Conservation (phyloP, 352 stramenopile genomes). For the Pythium apleroticum region DNA sequence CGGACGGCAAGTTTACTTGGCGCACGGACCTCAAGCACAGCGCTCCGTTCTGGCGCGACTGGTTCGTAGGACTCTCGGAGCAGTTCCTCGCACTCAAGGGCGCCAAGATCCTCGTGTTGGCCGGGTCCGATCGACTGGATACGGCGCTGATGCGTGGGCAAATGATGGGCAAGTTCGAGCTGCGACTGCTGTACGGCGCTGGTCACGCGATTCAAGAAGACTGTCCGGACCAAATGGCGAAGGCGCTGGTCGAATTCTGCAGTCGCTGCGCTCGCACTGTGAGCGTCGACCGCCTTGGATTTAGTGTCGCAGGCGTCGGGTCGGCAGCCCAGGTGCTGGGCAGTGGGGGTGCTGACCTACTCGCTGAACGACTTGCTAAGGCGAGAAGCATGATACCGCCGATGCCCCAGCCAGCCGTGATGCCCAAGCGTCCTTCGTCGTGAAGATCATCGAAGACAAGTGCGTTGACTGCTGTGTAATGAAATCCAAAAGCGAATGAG, state of each 20-base stretch:
- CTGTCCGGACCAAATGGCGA: constrained; percentile 69
- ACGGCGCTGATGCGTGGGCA: constrained; percentile 86
- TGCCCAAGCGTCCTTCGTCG: constrained; percentile 25
- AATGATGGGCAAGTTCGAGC: constrained; percentile 92
- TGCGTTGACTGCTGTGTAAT: too few relatives aligned
- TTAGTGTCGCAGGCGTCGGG: background rate
- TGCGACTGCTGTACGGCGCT: constrained; percentile 83
- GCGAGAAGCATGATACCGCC: constrained; percentile 31
- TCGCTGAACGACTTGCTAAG: constrained; percentile 30
- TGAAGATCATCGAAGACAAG: constrained; percentile 13
- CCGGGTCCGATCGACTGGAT: constrained; percentile 83
- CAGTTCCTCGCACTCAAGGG: constrained; percentile 76
- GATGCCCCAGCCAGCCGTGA: constrained; percentile 23
- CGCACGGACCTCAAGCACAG: constrained; percentile 75
- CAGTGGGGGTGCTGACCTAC: background rate
- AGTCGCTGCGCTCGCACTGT: constrained; percentile 38
- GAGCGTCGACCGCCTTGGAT: constrained; percentile 9
- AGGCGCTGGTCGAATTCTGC: constrained; percentile 66
- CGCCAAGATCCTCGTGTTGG: constrained; percentile 84
- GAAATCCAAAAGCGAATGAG: too few relatives aligned
- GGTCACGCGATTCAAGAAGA: constrained; percentile 90
- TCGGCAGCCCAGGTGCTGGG: background rate
- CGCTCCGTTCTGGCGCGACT: constrained; percentile 81
- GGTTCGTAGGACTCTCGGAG: constrained; percentile 84
- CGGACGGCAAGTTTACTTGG: constrained; percentile 67